Base-by-base conservation (phyloP, 495 filamentous ascomycete species). In the Hypoxylon trugodes region DNA sequence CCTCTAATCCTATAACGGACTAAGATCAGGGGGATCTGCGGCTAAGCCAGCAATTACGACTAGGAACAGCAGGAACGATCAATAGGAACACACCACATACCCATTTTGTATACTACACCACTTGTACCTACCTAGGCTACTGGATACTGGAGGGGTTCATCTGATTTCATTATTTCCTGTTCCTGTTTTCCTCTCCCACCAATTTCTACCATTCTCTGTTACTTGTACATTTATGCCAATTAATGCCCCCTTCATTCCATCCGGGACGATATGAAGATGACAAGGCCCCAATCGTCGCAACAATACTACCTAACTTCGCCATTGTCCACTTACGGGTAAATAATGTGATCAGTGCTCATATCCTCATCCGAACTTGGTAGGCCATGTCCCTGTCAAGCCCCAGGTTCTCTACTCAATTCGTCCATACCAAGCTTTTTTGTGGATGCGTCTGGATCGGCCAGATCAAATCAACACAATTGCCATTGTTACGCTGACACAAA, bases 1-100 rank as follows among this genome's bases (percentile, higher is more conserved):
- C 37, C 22, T 42, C 25, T 49, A 49, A 43, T 57, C 43, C 36
- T 47, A 64, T 32, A 26, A 16, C 21, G 46, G 46, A 33, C n/a
- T 54, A 52, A 50, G 53, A 67, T 61, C 58, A 67, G 64, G 64
- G 62, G 64, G 64, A 67, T 67, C 64, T 61, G 41, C 64, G 18
- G 43, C 51, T 66, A 46, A 56, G 45, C 46, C 43, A 48, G 15
- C 48, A 54, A 18, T 40, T 1, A 3, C 18, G 22, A 3, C 35
- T 47, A 61, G 51, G 51, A 61, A 56, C 63, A 3, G 25, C 52
- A 61, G 51, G 51, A 61, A 56, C 63, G 18, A 41, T 66, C 35
- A 58, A 56, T 66, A 66, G 57, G 19, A 57, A 61, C 64, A 61
- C 64, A 58, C 57, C 64, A 42, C 51, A 30, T 40, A 18, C 15